Percentiles rank a stretch among this genome's conserved stretches.
phyloP scores from a whole-genome alignment of 257 asterid genomes.

The Nicotiana obtusifolia region DNA sequence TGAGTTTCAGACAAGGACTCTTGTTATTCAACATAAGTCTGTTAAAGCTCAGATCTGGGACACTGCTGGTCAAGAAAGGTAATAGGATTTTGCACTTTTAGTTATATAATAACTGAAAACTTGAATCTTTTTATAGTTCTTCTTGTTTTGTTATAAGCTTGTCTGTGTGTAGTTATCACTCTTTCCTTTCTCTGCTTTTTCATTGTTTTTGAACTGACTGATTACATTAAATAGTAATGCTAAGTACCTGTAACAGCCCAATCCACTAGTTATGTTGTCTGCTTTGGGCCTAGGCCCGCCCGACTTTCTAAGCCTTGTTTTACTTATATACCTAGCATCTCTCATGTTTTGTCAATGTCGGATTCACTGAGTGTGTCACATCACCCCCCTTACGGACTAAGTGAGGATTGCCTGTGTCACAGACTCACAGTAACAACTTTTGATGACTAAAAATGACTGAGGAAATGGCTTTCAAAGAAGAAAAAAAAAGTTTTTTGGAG shows the following conservation, averaged over 20 bases:
- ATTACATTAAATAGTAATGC: neutral
- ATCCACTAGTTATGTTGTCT: too few species aligned
- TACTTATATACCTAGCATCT: too few species aligned
- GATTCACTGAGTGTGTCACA: too few species aligned
- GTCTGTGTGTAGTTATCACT: neutral
- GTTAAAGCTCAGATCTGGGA: slow-evolving; percentile 95
- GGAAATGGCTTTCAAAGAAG: too few species aligned
- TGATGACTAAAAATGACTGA: neutral
- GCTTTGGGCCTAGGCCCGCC: too few species aligned
- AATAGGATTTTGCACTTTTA: neutral
- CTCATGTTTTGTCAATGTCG: too few species aligned
- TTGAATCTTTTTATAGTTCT: neutral
- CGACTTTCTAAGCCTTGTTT: too few species aligned
- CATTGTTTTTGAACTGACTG: neutral
- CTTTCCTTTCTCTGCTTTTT: neutral
- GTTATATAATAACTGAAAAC: neutral
- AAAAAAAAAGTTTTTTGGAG: too few species aligned
- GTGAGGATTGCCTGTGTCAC: too few species aligned
- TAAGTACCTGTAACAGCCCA: too few species aligned
- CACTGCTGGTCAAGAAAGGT: slow-evolving; percentile 89
- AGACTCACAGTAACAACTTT: too few species aligned
- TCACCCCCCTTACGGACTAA: too few species aligned
- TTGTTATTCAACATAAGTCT: slow-evolving; percentile 63
- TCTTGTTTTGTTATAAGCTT: neutral
- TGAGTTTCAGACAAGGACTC: slow-evolving; percentile 74